phyloP scores from a whole-genome alignment of 1,284 basidiomycete species.

The Cutaneotrichosporon cavernicola region DNA sequence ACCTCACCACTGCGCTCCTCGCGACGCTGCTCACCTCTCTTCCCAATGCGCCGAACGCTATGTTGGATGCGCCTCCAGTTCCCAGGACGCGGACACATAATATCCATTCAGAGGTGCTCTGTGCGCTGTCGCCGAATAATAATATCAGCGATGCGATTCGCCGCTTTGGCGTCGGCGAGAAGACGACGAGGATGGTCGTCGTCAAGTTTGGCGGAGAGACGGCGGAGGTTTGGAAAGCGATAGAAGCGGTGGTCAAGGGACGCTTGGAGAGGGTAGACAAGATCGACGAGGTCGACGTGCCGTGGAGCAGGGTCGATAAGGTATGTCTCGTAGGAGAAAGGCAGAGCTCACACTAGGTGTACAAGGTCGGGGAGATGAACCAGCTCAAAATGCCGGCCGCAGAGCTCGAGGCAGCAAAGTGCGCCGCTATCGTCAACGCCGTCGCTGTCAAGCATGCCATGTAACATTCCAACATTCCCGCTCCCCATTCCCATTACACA shows the following conservation, averaged over 20 bases:
- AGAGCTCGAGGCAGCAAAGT: conserved; percentile 54
- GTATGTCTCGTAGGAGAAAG: conserved; percentile 53
- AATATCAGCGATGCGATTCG: conserved; percentile 85
- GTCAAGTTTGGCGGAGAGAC: conserved; percentile 60
- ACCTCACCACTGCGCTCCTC: conserved; percentile 75
- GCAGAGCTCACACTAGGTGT: conserved; percentile 58
- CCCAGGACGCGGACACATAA: conserved; percentile 46
- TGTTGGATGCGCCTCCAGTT: conserved; percentile 17
- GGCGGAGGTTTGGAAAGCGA: conserved; percentile 56
- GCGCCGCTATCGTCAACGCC: conserved; percentile 68
- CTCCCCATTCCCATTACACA: background rate
- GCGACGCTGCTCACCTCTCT: conserved; percentile 71
- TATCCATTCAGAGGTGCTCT: conserved; percentile 75
- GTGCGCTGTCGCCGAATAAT: conserved; percentile 75
- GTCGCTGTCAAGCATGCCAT: conserved; percentile 77
- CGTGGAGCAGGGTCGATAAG: conserved; percentile 72
- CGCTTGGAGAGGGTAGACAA: conserved; percentile 21
- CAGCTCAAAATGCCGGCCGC: conserved; percentile 44
- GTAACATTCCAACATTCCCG: conserved; percentile 19
- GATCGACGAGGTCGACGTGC: conserved; percentile 11
- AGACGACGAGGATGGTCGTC: conserved; percentile 67
- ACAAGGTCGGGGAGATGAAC: conserved; percentile 65
- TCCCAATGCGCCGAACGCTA: conserved; percentile 17
- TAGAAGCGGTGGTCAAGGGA: conserved; percentile 59
- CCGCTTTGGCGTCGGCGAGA: conserved; percentile 74